These are phyloP conservation scores for Micromonas pusilla DNA, from an alignment of 139 green algal genomes.

Conservation along the genomic window DNA sequence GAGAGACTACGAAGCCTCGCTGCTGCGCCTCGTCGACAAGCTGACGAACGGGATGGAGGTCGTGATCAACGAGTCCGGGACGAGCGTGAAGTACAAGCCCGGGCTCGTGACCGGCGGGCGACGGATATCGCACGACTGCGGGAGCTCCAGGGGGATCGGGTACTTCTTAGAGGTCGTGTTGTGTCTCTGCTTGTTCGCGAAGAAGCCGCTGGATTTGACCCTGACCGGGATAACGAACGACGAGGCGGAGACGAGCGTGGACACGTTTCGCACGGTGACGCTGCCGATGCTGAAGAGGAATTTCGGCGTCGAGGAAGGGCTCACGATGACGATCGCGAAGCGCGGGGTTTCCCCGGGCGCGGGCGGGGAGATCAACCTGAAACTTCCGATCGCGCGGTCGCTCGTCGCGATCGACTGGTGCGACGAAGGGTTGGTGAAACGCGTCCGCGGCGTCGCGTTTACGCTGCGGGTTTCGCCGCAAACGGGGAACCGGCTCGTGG, in stretches of 20 bases:
- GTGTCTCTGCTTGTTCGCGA: constrained; percentile 79
- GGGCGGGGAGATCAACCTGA: constrained; percentile 63
- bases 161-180: constrained; percentile 92
- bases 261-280: constrained; percentile 81
- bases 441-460: constrained; percentile 89
- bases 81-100: constrained; percentile 75
- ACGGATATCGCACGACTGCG: constrained; percentile 79
- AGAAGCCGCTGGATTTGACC: constrained; percentile 76
- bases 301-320: constrained; percentile 48
- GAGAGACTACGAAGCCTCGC: constrained; percentile 72
- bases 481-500: constrained; percentile 78
- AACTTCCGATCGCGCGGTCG: constrained; percentile 16
- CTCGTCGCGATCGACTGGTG: constrained; percentile 42
- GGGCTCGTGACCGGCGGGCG: constrained; percentile 69
- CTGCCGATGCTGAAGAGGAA: constrained; percentile 74
- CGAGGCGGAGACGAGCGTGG: constrained; percentile 65
- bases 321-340: constrained; percentile 63
- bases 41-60: constrained; percentile 86
- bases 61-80: constrained; percentile 95
- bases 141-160: constrained; percentile 63
- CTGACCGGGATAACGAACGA: constrained; percentile 91
- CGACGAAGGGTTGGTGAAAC: constrained; percentile 92
- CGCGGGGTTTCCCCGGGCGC: constrained; percentile 70
- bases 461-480: constrained; percentile 60
- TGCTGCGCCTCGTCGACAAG: constrained; percentile 95